Conservation (phyloP, 1,284 basidiomycete species). For the Leccinum griseonigrum region DNA sequence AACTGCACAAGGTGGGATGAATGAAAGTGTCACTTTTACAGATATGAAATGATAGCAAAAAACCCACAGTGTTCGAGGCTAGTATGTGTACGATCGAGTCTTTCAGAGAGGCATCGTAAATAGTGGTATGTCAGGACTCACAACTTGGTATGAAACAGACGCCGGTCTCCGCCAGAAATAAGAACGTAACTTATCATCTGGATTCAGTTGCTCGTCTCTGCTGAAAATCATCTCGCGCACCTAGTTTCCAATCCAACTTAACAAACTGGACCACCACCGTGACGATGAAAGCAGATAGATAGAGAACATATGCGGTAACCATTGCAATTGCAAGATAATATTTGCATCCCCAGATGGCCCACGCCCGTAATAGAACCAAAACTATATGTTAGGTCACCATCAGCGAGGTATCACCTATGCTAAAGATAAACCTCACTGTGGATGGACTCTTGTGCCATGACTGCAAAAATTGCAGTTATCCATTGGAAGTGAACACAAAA, state of each 20-base stretch:
- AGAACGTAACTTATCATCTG: neutral
- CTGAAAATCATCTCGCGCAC: neutral
- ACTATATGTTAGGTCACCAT: constrained; percentile 1
- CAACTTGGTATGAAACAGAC: neutral
- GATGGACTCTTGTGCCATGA: constrained; percentile 11
- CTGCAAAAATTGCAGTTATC: neutral
- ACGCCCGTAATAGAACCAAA: constrained; percentile 15
- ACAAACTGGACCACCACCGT: neutral
- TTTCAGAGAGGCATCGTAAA: neutral
- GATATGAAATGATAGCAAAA: neutral
- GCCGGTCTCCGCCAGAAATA: neutral
- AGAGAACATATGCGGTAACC: neutral
- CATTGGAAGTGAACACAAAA: neutral
- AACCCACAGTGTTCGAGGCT: neutral
- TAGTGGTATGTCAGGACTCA: neutral
- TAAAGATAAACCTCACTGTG: constrained; percentile 5
- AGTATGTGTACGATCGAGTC: neutral
- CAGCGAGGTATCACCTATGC: neutral
- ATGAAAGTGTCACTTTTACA: neutral
- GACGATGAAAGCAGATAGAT: neutral
- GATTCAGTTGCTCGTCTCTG: neutral
- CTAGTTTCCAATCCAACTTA: neutral
- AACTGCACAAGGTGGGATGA: neutral
- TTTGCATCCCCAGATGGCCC: constrained; percentile 18
- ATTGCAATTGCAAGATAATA: neutral